Base-by-base conservation (phyloP, 2,329 filamentous ascomycete species). In the Ascochyta lentis region DNA sequence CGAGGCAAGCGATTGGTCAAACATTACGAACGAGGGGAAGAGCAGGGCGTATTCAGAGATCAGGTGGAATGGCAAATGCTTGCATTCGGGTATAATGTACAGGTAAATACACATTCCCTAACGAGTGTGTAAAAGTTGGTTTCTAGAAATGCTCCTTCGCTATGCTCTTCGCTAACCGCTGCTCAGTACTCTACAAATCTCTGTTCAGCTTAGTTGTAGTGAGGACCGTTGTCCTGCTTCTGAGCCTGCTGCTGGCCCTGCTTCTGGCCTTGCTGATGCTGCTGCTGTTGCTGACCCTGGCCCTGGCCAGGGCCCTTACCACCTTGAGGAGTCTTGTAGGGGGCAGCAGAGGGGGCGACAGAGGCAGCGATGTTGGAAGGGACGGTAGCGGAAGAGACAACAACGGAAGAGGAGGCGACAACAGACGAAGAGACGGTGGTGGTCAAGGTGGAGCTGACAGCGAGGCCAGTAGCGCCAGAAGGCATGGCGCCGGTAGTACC, bases 111-210 rank as follows among this genome's bases (percentile, higher is more conserved):
- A 48, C 22, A 39, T 37, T 58, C n/a, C 43, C 39, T 49, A 60
- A 63, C 46, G 61, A 64, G 51, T 60, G 57, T 61, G 41, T 26
- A 59, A 51, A 51, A 61, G 56, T 63, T 60, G 42, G 49, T 38
- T 43, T 13, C 29, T 10, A 29, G 31, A 44, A 46, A n/a, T n/a
- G 39, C 42, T 38, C 26, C 48, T 31, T 33, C 52, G 50, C 50
- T 54, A 49, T 50, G 47, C 44, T 47, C 40, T 40, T 41, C 35
- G 51, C 57, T 58, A 24, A 58, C 39, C 15, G 38, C 39, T 44
- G 24, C 51, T 37, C 35, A 57, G 54, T 49, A 12, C 15, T 45
- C 27, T 5, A 31, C 45, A 16, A 7, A 19, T n/a, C 9, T 3
- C 12, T 22, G 6, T 15, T 5, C 23, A n/a, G 12, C 22, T 38